These are phyloP conservation scores for Thielaviopsis ethacetica DNA, from an alignment of 2,329 filamentous ascomycete genomes.

Conservation along the genomic window DNA sequence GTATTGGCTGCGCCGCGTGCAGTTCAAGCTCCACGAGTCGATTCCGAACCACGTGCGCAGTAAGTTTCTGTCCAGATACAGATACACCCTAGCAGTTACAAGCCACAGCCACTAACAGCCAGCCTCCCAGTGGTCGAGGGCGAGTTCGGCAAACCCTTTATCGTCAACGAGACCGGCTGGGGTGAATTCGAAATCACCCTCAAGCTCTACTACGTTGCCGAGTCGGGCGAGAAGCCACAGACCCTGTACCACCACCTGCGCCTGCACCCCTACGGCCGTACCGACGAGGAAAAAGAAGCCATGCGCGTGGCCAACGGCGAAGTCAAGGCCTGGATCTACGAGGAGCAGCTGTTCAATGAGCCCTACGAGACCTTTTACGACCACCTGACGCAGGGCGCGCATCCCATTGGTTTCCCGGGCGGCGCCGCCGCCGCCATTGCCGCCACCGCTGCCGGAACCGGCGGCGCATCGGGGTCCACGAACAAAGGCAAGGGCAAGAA, in stretches of 20 bases:
- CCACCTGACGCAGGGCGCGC: conserved; percentile 58
- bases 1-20: conserved; percentile 91
- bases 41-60: conserved; percentile 82
- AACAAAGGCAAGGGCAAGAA: conserved; percentile 43
- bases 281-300: conserved; percentile 52
- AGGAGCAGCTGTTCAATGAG: conserved; percentile 95
- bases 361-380: conserved; percentile 88
- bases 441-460: conserved; percentile 12
- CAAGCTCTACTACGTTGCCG: conserved; percentile 80
- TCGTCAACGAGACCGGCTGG: conserved; percentile 88
- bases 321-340: conserved; percentile 68
- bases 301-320: conserved; percentile 42
- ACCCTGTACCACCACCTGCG: conserved; percentile 89
- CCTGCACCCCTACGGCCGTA: conserved; percentile 76
- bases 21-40: conserved; percentile 96
- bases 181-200: conserved; percentile 96
- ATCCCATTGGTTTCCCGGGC: conserved; percentile 27
- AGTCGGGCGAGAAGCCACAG: conserved; percentile 82
- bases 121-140: conserved; percentile 46
- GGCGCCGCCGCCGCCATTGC: conserved; percentile 9
- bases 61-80: conserved; percentile 20
- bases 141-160: conserved; percentile 51
- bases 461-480: conserved; percentile 17
- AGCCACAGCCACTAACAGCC: background rate
- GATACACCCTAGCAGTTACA: background rate